These are phyloP conservation scores for Porodaedalea pini DNA, from an alignment of 1,284 basidiomycete species.

Conservation along the genomic window DNA sequence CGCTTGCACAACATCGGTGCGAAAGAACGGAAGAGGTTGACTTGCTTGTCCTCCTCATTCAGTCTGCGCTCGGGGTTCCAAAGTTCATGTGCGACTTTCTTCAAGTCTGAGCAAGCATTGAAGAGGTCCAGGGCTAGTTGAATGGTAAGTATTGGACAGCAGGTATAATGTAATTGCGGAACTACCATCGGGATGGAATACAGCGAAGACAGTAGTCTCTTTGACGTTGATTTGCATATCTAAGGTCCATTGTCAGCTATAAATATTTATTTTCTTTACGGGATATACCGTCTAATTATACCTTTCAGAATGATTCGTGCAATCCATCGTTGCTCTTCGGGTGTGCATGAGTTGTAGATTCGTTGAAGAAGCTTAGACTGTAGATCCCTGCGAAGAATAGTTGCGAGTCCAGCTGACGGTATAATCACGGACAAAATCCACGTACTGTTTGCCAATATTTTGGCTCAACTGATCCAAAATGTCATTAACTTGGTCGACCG, in stretches of 20 bases:
- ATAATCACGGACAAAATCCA: constrained; percentile 2
- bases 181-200: constrained; percentile 80
- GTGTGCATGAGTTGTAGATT: constrained; percentile 73
- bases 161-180: neutral
- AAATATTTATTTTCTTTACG: neutral
- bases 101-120: constrained; percentile 92
- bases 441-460: constrained; percentile 65
- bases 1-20: constrained; percentile 92
- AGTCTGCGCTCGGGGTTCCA: constrained; percentile 64
- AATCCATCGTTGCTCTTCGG: constrained; percentile 89
- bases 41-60: constrained; percentile 71
- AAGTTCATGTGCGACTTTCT: constrained; percentile 83
- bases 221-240: constrained; percentile 80
- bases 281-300: constrained; percentile 26
- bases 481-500: constrained; percentile 78
- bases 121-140: constrained; percentile 67
- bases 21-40: constrained; percentile 81
- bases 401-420: neutral
- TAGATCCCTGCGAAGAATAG: constrained; percentile 48
- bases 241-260: constrained; percentile 27
- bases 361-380: constrained; percentile 73
- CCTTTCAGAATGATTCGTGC: constrained; percentile 92
- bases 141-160: neutral
- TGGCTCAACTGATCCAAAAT: constrained; percentile 73
- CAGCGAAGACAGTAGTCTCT: constrained; percentile 82